Percentiles rank a stretch among this genome's conserved stretches.
Evolutionary conservation across 345 rosid species (phyloP).

Genomic region (Gynandropsis gynandra): DNA sequence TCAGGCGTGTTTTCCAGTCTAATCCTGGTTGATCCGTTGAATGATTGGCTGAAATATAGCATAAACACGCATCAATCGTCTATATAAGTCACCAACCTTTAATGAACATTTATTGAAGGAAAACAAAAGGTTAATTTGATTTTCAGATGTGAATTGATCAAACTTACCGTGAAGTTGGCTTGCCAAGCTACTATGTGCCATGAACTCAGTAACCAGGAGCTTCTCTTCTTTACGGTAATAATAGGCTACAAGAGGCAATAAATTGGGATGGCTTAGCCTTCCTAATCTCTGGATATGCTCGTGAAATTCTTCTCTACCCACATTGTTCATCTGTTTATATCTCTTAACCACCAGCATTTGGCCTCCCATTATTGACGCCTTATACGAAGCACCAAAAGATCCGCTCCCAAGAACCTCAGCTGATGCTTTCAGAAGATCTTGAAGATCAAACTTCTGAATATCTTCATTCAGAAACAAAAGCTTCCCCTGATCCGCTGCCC

Average conservation of each 20-base stretch:
- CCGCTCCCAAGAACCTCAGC: slow-evolving; percentile 84
- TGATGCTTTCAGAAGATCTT: slow-evolving; percentile 55
- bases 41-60: slow-evolving; percentile 39
- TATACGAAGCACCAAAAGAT: slow-evolving; percentile 69
- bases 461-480: slow-evolving; percentile 48
- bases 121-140: neutral
- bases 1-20: slow-evolving; percentile 52
- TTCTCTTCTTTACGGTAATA: slow-evolving; percentile 68
- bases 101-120: no score
- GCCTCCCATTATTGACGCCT: slow-evolving; percentile 38
- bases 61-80: neutral
- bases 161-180: slow-evolving; percentile 56
- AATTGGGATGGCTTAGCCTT: slow-evolving; percentile 47
- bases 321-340: slow-evolving; percentile 64
- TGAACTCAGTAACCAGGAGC: slow-evolving; percentile 46
- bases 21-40: slow-evolving; percentile 32
- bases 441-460: slow-evolving; percentile 46
- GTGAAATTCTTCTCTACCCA: slow-evolving; percentile 57
- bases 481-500: slow-evolving; percentile 30
- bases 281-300: slow-evolving; percentile 69
- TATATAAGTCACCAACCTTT: neutral
- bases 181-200: slow-evolving; percentile 54
- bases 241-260: slow-evolving; percentile 46
- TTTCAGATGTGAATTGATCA: neutral
- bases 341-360: slow-evolving; percentile 60